A percentile compares a stretch with the other conserved stretches of the same genome.
Conservation (phyloP, 1,139 yeast species). For the Candida mesenterica region DNA sequence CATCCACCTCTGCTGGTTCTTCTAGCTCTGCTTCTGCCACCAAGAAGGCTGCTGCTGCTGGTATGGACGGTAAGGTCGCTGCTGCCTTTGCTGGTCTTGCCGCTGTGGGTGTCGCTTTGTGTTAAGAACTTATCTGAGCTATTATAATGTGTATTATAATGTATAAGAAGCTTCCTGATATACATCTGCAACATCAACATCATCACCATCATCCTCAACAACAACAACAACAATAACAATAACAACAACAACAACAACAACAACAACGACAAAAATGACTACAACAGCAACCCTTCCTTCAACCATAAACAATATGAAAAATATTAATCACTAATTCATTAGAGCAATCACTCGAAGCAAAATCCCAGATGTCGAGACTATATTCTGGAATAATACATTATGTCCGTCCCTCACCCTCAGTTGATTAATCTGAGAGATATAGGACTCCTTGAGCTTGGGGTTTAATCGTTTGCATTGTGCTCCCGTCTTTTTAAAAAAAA, state of each 20-base stretch:
- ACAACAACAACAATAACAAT: too few species aligned
- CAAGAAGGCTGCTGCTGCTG: slow-evolving; percentile 21
- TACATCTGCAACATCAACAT: not conserved
- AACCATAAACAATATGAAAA: not conserved
- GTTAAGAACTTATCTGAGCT: slow-evolving; percentile 36
- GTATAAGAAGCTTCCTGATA: not conserved
- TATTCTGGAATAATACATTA: not conserved
- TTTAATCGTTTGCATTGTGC: slow-evolving; percentile 10
- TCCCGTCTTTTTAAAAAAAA: slow-evolving; percentile 11
- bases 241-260: too few species aligned
- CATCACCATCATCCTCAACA: too few species aligned
- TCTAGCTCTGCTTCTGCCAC: slow-evolving; percentile 26
- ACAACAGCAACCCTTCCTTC: too few species aligned
- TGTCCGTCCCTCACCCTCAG: not conserved
- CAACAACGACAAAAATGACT: too few species aligned
- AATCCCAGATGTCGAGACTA: not conserved
- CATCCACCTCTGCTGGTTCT: slow-evolving; percentile 26
- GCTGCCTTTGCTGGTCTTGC: slow-evolving; percentile 59
- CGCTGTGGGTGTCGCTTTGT: slow-evolving; percentile 62
- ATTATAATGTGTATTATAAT: slow-evolving; percentile 1
- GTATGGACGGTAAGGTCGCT: slow-evolving; percentile 42
- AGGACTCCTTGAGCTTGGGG: slow-evolving; percentile 7
- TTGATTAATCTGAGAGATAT: too few species aligned
- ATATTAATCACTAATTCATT: not conserved
- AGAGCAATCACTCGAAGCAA: not conserved